Evolutionary conservation across 345 rosid genomes (phyloP).

Genomic region (Acer yangbiense): DNA sequence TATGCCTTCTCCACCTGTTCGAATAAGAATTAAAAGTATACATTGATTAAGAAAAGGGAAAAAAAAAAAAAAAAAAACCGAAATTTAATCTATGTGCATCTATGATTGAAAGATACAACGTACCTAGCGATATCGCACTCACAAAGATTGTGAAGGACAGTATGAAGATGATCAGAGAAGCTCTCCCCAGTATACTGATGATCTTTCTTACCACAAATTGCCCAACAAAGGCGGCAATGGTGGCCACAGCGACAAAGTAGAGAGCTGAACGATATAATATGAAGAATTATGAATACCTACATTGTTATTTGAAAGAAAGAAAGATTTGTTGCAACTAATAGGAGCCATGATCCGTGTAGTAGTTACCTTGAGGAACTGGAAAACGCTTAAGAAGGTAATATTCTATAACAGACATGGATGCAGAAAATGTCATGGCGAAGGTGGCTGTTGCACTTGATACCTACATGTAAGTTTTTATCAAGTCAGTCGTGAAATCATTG

Average conservation of each 20-base stretch:
- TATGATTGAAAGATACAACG: neutral
- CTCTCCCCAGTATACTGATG: constrained; percentile 35
- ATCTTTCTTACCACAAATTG: constrained; percentile 35
- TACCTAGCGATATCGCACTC: constrained; percentile 40
- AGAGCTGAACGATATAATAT: constrained; percentile 26
- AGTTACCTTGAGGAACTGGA: constrained; percentile 53
- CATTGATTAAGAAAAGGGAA: neutral
- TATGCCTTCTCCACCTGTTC: constrained; percentile 42
- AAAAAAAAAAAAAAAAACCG: neutral
- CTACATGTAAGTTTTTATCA: constrained; percentile 19
- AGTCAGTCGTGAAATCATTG: neutral
- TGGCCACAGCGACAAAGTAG: constrained; percentile 34
- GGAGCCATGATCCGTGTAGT: neutral
- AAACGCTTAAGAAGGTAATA: constrained; percentile 50
- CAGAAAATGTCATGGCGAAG: constrained; percentile 51
- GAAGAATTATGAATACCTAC: neutral
- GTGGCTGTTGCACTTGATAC: constrained; percentile 56
- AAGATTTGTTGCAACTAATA: neutral
- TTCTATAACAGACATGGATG: constrained; percentile 52
- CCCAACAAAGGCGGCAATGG: constrained; percentile 38
- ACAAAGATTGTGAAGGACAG: constrained; percentile 34
- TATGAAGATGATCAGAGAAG: constrained; percentile 40
- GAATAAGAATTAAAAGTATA: neutral
- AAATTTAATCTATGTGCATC: neutral
- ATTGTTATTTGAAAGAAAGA: neutral